These are phyloP conservation scores for Pulveroboletus ridleyi DNA, from an alignment of 1,284 basidiomycete genomes.

Conservation along the genomic window DNA sequence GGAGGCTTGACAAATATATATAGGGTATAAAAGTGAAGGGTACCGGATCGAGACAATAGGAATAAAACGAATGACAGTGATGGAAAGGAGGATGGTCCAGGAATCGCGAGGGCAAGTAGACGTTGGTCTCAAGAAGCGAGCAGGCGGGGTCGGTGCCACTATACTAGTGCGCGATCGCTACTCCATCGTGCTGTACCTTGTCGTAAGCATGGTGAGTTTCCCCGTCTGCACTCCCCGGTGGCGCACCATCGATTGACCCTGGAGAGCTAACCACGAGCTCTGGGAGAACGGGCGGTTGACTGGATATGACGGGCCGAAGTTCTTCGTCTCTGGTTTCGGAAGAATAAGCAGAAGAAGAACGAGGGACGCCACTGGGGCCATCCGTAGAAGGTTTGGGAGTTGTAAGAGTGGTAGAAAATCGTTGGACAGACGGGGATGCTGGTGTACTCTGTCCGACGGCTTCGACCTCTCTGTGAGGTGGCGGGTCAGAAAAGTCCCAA, in stretches of 20 bases:
- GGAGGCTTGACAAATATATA: slow-evolving; percentile 4
- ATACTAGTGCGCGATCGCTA: slow-evolving; percentile 29
- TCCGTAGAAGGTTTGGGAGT: slow-evolving; percentile 42
- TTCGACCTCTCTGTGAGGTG: slow-evolving; percentile 27
- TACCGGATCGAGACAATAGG: not conserved
- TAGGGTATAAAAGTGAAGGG: slow-evolving; percentile 21
- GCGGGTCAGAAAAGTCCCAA: slow-evolving; percentile 72
- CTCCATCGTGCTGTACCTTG: slow-evolving; percentile 32
- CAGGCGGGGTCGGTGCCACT: not conserved
- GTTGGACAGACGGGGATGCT: slow-evolving; percentile 30
- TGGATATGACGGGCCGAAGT: slow-evolving; percentile 35
- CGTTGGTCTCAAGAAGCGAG: not conserved
- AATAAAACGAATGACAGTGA: slow-evolving; percentile 29
- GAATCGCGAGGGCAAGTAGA: slow-evolving; percentile 10
- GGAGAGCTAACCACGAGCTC: slow-evolving; percentile 44
- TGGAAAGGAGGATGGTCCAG: slow-evolving; percentile 5
- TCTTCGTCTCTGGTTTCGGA: slow-evolving; percentile 33
- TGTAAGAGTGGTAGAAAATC: slow-evolving; percentile 35
- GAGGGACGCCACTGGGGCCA: slow-evolving; percentile 23
- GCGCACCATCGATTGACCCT: slow-evolving; percentile 39
- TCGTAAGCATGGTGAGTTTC: slow-evolving; percentile 23
- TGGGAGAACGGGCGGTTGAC: slow-evolving; percentile 41
- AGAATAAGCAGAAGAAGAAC: slow-evolving; percentile 39
- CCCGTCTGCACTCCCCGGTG: slow-evolving; percentile 23
- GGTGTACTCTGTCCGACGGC: slow-evolving; percentile 28